These are phyloP conservation scores for Parafenestella ontariensis DNA, from an alignment of 2,329 filamentous ascomycete genomes.

Conservation along the genomic window DNA sequence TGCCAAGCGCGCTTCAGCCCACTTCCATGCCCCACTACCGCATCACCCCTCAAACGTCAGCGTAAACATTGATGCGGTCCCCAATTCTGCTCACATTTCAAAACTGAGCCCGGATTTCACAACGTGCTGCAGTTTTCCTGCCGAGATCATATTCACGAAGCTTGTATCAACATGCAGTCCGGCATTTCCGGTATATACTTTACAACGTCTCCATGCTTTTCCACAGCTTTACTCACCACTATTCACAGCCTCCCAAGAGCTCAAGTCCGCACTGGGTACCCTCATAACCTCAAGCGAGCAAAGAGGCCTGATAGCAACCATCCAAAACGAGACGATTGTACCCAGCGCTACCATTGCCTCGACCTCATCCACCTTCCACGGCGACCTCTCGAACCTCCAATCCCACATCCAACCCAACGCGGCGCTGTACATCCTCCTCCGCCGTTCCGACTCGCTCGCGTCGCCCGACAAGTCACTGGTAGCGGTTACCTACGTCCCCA, in stretches of 20 bases:
- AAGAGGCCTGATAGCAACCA: slow-evolving; percentile 75
- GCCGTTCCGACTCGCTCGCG: slow-evolving; percentile 63
- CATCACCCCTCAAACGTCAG: slow-evolving; percentile 24
- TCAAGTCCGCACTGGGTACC: slow-evolving; percentile 74
- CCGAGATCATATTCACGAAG: not conserved
- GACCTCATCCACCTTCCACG: slow-evolving; percentile 62
- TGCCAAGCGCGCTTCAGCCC: slow-evolving; percentile 21
- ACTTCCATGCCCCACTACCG: slow-evolving; percentile 29
- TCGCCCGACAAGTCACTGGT: slow-evolving; percentile 58
- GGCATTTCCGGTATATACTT: slow-evolving; percentile 73
- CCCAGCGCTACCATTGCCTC: slow-evolving; percentile 65
- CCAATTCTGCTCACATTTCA: not conserved
- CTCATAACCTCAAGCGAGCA: slow-evolving; percentile 68
- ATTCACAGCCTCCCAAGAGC: slow-evolving; percentile 71
- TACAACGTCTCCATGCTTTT: not conserved
- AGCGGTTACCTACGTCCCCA: slow-evolving; percentile 80
- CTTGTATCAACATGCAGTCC: slow-evolving; percentile 70
- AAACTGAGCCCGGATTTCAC: not conserved
- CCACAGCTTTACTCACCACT: slow-evolving; percentile 19
- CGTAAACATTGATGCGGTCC: slow-evolving; percentile 24
- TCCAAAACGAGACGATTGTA: slow-evolving; percentile 70
- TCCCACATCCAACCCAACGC: slow-evolving; percentile 70
- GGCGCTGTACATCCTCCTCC: slow-evolving; percentile 77
- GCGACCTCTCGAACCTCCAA: slow-evolving; percentile 69
- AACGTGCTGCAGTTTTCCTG: not conserved